These are phyloP conservation scores for Elsinoe necatrix DNA, from an alignment of 2,329 filamentous ascomycete genomes.

Conservation along the genomic window DNA sequence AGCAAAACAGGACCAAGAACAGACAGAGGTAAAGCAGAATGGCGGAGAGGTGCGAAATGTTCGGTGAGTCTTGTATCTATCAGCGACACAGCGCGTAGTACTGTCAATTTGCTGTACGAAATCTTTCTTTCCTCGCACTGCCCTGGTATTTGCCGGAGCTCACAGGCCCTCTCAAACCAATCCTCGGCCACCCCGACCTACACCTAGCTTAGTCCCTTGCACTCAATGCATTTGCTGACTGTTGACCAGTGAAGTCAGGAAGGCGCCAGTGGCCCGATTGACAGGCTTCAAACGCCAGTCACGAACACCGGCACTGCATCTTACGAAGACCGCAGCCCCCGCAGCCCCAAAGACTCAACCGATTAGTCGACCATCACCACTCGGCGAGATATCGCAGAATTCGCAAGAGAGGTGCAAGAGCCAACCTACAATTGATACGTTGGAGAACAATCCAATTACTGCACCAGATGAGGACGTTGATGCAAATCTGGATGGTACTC, in stretches of 20 bases:
- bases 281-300: slow-evolving; percentile 10
- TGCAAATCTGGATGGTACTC: neutral
- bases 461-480: neutral
- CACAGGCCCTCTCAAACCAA: no score
- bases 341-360: neutral
- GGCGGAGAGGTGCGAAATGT: neutral
- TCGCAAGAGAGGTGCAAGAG: slow-evolving; percentile 5
- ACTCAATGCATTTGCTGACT: neutral
- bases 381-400: slow-evolving; percentile 7
- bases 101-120: neutral
- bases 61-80: slow-evolving; percentile 13
- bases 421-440: neutral
- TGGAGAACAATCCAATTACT: neutral
- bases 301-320: neutral
- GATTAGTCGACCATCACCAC: neutral
- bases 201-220: no score
- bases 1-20: neutral
- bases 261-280: neutral
- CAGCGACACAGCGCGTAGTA: neutral
- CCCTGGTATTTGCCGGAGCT: no score
- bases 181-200: no score
- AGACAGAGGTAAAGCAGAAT: neutral
- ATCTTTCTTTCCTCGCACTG: neutral
- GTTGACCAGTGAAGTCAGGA: neutral
- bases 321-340: neutral